These are phyloP conservation scores for Mesembryanthemum crystallinum DNA, from an alignment of 148 eudicot species.

Conservation along the genomic window DNA sequence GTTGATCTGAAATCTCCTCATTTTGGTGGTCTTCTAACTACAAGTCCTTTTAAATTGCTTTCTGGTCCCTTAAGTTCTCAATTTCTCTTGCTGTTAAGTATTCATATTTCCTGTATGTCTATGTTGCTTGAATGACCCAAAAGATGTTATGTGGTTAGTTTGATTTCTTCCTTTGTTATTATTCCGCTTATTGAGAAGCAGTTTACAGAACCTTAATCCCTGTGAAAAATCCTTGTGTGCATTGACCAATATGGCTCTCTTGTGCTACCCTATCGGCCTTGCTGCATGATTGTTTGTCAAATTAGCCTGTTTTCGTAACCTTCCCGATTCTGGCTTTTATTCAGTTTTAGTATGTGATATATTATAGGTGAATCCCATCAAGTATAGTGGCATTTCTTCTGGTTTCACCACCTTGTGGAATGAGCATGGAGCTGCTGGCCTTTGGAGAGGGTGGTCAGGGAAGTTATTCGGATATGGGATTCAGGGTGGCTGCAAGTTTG, in stretches of 20 bases:
- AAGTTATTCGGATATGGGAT: conserved; percentile 91
- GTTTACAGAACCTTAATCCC: background rate
- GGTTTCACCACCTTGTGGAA: conserved; percentile 67
- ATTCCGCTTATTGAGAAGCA: background rate
- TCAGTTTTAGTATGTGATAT: conserved; percentile 8
- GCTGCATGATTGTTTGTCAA: background rate
- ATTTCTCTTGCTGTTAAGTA: background rate
- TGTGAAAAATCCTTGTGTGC: no score
- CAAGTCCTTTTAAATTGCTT: background rate
- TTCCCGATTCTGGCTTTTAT: background rate
- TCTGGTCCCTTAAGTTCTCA: background rate
- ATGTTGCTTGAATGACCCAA: background rate
- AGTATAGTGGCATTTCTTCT: conserved; percentile 58
- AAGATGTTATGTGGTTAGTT: background rate
- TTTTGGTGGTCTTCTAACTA: background rate
- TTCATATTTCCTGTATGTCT: background rate
- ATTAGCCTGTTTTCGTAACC: background rate
- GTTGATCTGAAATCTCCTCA: background rate
- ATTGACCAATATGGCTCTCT: background rate
- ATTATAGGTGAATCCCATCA: conserved; percentile 67
- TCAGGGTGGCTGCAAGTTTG: conserved; percentile 89
- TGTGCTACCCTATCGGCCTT: background rate
- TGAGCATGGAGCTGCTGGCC: conserved; percentile 75
- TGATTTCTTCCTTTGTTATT: background rate
- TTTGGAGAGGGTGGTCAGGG: conserved; percentile 98